phyloP scores from a whole-genome alignment of 352 stramenopile species.

The Globisporangium ultimum region DNA sequence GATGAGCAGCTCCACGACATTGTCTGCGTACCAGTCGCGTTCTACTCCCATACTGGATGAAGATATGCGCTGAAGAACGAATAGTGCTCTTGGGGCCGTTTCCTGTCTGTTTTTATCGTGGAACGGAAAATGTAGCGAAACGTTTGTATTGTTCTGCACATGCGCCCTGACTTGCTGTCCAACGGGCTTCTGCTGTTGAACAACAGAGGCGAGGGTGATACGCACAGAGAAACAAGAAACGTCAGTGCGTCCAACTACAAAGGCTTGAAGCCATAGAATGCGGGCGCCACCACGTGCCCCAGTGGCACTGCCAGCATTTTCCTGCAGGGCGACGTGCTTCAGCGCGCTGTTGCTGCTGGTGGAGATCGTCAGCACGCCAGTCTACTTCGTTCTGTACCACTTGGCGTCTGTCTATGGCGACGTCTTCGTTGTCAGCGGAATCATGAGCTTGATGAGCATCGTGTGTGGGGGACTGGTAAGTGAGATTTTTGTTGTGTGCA shows the following conservation, averaged over 20 bases:
- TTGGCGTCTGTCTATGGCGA: slow-evolving; percentile 29
- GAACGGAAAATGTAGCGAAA: neutral
- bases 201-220: too few relatives aligned
- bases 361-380: slow-evolving; percentile 30
- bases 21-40: slow-evolving; percentile 46
- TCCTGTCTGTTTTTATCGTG: too few relatives aligned
- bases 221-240: too few relatives aligned
- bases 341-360: slow-evolving; percentile 32
- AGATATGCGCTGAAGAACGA: too few relatives aligned
- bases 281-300: slow-evolving; percentile 15
- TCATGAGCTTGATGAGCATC: slow-evolving; percentile 41
- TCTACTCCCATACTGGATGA: neutral
- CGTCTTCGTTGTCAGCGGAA: slow-evolving; percentile 28
- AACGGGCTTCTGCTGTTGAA: too few relatives aligned
- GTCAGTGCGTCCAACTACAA: too few relatives aligned
- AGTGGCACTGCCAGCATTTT: slow-evolving; percentile 36
- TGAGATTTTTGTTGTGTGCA: neutral
- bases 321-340: slow-evolving; percentile 42
- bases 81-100: too few relatives aligned
- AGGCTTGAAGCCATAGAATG: neutral
- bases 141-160: slow-evolving; percentile 1
- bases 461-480: slow-evolving; percentile 42
- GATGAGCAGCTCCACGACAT: slow-evolving; percentile 30
- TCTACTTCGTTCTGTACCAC: slow-evolving; percentile 41
- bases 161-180: neutral